These are phyloP conservation scores for Fraxinus quadrangulata DNA, from an alignment of 257 asterid genomes.

Conservation along the genomic window DNA sequence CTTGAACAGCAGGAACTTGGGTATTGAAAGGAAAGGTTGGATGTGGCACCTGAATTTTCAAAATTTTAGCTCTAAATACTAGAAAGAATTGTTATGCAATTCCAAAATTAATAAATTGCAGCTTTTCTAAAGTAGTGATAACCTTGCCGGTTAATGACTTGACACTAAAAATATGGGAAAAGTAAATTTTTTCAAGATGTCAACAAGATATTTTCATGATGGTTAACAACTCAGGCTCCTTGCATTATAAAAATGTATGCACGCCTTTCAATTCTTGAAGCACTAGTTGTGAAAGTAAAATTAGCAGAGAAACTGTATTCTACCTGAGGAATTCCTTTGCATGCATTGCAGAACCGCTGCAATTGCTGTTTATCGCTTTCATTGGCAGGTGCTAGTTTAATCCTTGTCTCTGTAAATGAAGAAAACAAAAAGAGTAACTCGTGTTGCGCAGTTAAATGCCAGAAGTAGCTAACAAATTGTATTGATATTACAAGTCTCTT, in stretches of 20 bases:
- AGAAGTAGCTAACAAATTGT: conserved; percentile 6
- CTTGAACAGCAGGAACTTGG: conserved; percentile 46
- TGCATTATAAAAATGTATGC: too few species aligned
- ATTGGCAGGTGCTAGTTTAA: conserved; percentile 62
- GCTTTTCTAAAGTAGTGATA: too few species aligned
- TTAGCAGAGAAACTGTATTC: neutral
- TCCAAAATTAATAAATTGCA: neutral
- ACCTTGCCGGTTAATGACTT: neutral
- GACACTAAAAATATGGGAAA: neutral
- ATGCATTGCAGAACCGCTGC: conserved; percentile 84
- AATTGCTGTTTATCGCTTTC: conserved; percentile 66
- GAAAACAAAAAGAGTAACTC: conserved; percentile 23
- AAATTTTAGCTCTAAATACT: neutral
- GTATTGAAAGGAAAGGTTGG: conserved; percentile 51
- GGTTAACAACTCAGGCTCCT: too few species aligned
- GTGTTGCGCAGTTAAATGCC: neutral
- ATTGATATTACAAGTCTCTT: conserved; percentile 9
- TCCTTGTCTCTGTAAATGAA: conserved; percentile 54
- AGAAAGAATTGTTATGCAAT: neutral
- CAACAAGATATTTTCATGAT: neutral
- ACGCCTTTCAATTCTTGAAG: neutral
- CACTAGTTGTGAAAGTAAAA: conserved; percentile 7
- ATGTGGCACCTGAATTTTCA: conserved; percentile 55
- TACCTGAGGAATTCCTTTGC: conserved; percentile 99
- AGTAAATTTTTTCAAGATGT: neutral